Evolutionary conservation across 2,329 filamentous ascomycete species (phyloP).

Genomic region (Aspergillus pseudoglaucus): DNA sequence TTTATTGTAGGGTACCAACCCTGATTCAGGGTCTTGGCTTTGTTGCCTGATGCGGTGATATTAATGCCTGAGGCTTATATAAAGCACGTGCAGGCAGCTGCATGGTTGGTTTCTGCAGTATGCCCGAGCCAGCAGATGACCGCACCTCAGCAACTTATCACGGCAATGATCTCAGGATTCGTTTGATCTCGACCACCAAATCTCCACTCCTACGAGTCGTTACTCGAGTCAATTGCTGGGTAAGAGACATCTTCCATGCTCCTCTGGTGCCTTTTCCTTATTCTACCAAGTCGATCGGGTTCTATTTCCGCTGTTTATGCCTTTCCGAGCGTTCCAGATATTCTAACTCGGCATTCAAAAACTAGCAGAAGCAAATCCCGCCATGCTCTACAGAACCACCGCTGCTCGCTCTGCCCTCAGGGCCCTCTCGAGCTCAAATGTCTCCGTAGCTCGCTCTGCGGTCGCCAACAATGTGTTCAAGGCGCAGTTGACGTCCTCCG

Average conservation of each 20-base stretch:
- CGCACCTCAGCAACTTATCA: constrained; percentile 25
- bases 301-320: constrained; percentile 11
- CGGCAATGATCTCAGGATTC: constrained; percentile 16
- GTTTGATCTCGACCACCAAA: constrained; percentile 21
- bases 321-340: constrained; percentile 28
- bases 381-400: constrained; percentile 42
- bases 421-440: constrained; percentile 39
- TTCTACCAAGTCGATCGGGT: constrained; percentile 29
- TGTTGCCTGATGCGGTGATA: constrained; percentile 5
- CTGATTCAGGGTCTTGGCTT: constrained; percentile 1
- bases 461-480: constrained; percentile 37
- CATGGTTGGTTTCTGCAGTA: constrained; percentile 21
- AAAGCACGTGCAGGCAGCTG: constrained; percentile 11
- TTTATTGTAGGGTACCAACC: constrained; percentile 1
- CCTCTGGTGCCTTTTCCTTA: constrained; percentile 10
- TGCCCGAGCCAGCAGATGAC: constrained; percentile 19
- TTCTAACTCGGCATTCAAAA: constrained; percentile 27
- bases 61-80: constrained; percentile 21
- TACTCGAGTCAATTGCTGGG: constrained; percentile 24
- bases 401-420: constrained; percentile 41
- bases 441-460: constrained; percentile 35
- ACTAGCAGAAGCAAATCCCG: constrained; percentile 23
- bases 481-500: constrained; percentile 39
- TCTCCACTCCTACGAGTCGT: constrained; percentile 30
- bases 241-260: constrained; percentile 27